Base-by-base conservation (phyloP, 805 yeast genomes). In the Cyberlindnera veronae region DNA sequence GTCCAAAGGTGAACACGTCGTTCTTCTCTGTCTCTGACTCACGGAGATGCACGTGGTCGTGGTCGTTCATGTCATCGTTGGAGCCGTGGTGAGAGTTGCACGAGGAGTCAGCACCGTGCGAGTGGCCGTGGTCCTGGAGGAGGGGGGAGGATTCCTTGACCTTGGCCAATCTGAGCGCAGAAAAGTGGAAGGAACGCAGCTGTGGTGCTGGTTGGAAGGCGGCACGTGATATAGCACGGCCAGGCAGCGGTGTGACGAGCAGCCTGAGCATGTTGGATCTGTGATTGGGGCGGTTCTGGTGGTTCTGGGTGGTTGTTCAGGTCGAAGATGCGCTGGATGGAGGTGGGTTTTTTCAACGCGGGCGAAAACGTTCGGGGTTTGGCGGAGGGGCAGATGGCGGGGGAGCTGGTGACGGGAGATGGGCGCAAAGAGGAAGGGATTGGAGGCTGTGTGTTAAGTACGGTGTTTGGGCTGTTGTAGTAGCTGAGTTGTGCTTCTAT, bases 11-110 rank as follows among this genome's bases (percentile, higher is more conserved):
- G 45, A 61, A 57, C 6, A 62, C 53, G 42, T 70, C 75, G 46
- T 68, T 70, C 19, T 53, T 41, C 42, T 68, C 72, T 0, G 69
- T 62, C 46, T 70, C 75, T 3, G 73, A 68, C 42, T 63, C 64
- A 29, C 63, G 60, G 36, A 69, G 41, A 49, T 68, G 73, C 18
- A 66, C 55, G 48, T 69, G 74, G 26, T 65, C 67, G 46, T 66
- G 64, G 34, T 59, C 63, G 6, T 42, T 41, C 13, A 49, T 36
- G 18, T 48, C 54, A 7, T 15, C 15, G 32, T 40, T 11, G 27
- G 41, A 32, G 13, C 28, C 37, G 17, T n/a, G n/a, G n/a, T n/a
- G n/a, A n/a, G n/a, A n/a, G n/a, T n/a, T n/a, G n/a, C n/a, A n/a
- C n/a, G n/a, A n/a, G n/a, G n/a, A n/a, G n/a, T n/a, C n/a, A n/a